Evolutionary conservation across 2,329 filamentous ascomycete genomes (phyloP).

Genomic region (Pseudogymnoascus sp.): DNA sequence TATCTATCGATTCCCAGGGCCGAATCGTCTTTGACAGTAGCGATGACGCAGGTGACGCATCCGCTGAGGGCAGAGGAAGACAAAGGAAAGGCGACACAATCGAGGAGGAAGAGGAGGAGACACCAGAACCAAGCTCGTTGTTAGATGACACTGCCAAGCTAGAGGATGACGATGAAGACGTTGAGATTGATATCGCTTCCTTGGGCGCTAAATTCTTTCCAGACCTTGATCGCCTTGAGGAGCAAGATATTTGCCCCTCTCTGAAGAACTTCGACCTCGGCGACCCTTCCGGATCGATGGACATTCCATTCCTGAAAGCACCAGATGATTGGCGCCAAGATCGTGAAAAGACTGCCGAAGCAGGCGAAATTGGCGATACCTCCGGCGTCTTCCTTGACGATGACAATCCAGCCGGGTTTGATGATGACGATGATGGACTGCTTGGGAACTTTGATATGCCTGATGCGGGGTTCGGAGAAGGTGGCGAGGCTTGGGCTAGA

Average conservation of each 20-base stretch:
- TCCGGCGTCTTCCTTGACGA: slow-evolving; percentile 82
- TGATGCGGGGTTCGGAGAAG: slow-evolving; percentile 86
- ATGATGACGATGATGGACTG: slow-evolving; percentile 65
- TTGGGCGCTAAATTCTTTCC: slow-evolving; percentile 81
- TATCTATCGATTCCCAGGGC: slow-evolving; percentile 88
- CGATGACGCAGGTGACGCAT: slow-evolving; percentile 63
- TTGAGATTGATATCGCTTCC: slow-evolving; percentile 70
- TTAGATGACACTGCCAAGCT: slow-evolving; percentile 33
- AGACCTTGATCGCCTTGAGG: slow-evolving; percentile 66
- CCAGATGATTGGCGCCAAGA: slow-evolving; percentile 77
- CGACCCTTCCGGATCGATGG: slow-evolving; percentile 73
- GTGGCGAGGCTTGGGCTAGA: slow-evolving; percentile 89
- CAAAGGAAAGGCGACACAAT: slow-evolving; percentile 55
- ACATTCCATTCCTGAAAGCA: slow-evolving; percentile 87
- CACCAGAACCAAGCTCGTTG: slow-evolving; percentile 32
- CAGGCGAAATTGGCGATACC: slow-evolving; percentile 53
- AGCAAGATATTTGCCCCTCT: slow-evolving; percentile 89
- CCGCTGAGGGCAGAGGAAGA: slow-evolving; percentile 28
- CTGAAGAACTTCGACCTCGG: slow-evolving; percentile 91
- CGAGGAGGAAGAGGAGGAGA: slow-evolving; percentile 40
- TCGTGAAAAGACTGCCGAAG: slow-evolving; percentile 51
- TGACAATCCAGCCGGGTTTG: slow-evolving; percentile 75
- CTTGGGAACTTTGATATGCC: slow-evolving; percentile 66
- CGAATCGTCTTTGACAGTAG: slow-evolving; percentile 98
- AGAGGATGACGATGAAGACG: slow-evolving; percentile 46